phyloP scores from a whole-genome alignment of 2,329 filamentous ascomycete genomes.

The Colletotrichum karsti region DNA sequence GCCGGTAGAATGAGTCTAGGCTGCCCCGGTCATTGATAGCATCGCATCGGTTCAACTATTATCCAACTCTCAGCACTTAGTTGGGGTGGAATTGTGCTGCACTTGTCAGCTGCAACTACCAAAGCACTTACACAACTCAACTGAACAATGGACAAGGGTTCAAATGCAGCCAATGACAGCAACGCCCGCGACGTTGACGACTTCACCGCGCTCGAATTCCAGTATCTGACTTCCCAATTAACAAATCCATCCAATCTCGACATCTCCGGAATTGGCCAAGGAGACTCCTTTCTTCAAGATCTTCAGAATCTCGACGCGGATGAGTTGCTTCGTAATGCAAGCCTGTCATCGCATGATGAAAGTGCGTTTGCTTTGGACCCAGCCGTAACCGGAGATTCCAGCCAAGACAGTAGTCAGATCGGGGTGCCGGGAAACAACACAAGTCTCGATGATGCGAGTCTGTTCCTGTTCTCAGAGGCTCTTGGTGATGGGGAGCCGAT shows the following conservation, averaged over 20 bases:
- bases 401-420: not conserved
- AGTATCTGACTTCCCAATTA: not conserved
- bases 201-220: constrained; percentile 3
- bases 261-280: not conserved
- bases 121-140: constrained; percentile 8
- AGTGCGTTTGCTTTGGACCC: not conserved
- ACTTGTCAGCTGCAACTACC: not conserved
- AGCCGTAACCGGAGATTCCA: not conserved
- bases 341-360: not conserved
- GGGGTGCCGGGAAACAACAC: not conserved
- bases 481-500: not conserved
- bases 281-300: not conserved
- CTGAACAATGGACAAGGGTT: constrained; percentile 9
- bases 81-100: not conserved
- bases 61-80: not conserved
- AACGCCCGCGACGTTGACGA: constrained; percentile 2
- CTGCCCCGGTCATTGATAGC: not conserved
- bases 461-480: not conserved
- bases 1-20: not conserved
- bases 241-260: not conserved
- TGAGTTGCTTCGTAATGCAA: not conserved
- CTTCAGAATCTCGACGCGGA: not conserved
- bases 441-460: not conserved
- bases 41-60: constrained; percentile 1
- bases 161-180: not conserved